Evolutionary conservation across 1,284 basidiomycete species (phyloP).

Genomic region (Boletellus deceptivus): DNA sequence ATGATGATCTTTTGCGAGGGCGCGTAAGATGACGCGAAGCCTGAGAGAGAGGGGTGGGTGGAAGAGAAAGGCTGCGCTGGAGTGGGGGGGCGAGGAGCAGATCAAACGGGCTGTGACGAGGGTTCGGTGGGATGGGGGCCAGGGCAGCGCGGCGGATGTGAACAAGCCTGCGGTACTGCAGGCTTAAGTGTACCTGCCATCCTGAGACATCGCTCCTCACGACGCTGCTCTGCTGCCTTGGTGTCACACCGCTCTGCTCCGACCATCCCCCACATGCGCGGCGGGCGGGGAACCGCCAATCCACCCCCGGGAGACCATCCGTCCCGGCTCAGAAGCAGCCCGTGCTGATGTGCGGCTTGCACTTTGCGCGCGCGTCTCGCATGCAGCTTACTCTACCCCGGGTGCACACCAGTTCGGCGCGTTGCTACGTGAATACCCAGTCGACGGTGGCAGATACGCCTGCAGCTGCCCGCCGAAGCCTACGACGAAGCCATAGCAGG

Average conservation of each 20-base stretch:
- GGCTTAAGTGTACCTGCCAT: constrained; percentile 17
- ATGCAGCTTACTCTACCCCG: background rate
- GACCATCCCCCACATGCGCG: background rate
- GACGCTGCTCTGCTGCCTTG: background rate
- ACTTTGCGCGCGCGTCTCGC: background rate
- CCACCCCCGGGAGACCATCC: background rate
- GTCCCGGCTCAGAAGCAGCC: too few species aligned
- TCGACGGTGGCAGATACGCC: too few species aligned
- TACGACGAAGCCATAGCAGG: too few species aligned
- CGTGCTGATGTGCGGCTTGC: too few species aligned
- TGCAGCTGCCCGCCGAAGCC: too few species aligned
- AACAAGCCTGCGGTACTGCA: constrained; percentile 21
- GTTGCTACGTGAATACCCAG: too few species aligned
- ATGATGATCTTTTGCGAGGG: constrained; percentile 17
- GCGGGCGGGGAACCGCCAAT: background rate
- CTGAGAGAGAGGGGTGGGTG: constrained; percentile 1
- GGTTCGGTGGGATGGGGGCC: constrained; percentile 14
- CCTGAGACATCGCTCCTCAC: constrained; percentile 19
- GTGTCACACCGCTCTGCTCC: background rate
- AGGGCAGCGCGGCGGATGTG: constrained; percentile 29
- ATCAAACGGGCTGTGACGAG: constrained; percentile 16
- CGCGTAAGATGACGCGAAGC: constrained; percentile 10
- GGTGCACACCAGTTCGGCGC: too few species aligned
- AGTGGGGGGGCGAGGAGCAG: constrained; percentile 4
- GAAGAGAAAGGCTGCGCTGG: constrained; percentile 3